phyloP scores from a whole-genome alignment of 208 protist species.

The Vickermania ingenoplastis region DNA sequence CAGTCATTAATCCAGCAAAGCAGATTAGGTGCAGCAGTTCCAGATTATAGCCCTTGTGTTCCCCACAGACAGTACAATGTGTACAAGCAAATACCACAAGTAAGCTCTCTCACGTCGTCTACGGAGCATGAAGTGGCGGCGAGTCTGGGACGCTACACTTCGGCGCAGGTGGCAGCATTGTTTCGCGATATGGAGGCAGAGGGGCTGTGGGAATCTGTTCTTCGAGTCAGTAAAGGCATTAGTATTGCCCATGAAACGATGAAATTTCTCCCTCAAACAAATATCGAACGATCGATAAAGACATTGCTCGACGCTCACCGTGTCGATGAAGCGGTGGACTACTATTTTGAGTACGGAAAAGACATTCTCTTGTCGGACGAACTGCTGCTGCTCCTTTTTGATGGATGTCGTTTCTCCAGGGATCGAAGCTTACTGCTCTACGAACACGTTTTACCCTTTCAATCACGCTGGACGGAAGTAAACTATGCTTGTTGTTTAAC shows the following conservation, averaged over 20 bases:
- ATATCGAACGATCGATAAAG: constrained; percentile 40
- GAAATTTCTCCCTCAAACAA: constrained; percentile 37
- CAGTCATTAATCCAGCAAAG: background rate
- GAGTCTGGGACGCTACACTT: constrained; percentile 18
- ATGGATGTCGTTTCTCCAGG: constrained; percentile 32
- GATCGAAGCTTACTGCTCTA: constrained; percentile 40
- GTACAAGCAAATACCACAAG: constrained; percentile 22
- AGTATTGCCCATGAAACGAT: constrained; percentile 18
- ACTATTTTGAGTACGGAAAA: constrained; percentile 43
- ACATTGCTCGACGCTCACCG: constrained; percentile 35
- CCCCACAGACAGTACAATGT: constrained; percentile 58
- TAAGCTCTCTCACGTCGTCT: constrained; percentile 19
- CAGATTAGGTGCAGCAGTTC: background rate
- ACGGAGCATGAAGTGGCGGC: constrained; percentile 25
- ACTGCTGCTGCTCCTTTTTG: constrained; percentile 50
- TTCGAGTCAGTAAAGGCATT: constrained; percentile 42
- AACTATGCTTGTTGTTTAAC: constrained; percentile 75
- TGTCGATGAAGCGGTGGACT: constrained; percentile 29
- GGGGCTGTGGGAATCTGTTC: constrained; percentile 46
- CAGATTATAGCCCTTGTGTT: constrained; percentile 26
- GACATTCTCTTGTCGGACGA: constrained; percentile 62
- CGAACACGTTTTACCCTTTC: constrained; percentile 29
- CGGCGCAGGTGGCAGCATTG: constrained; percentile 35
- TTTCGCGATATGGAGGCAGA: constrained; percentile 50
- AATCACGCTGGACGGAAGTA: constrained; percentile 37